These are phyloP conservation scores for Fusarium fracticaudum DNA, from an alignment of 2,329 filamentous ascomycete genomes.

Conservation along the genomic window DNA sequence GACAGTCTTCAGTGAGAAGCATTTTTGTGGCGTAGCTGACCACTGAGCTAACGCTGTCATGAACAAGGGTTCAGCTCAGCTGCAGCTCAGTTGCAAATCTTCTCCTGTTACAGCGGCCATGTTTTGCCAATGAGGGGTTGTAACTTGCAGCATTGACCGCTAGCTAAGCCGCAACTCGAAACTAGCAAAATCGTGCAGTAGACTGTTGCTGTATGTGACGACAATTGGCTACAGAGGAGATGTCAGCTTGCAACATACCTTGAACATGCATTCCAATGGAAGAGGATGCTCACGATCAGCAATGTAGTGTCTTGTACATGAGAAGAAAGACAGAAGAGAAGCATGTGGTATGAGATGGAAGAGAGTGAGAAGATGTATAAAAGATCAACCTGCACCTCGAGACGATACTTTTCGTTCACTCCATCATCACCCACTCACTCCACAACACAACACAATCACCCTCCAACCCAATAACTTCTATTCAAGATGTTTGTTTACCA, in stretches of 20 bases:
- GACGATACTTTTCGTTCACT: background rate
- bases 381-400: background rate
- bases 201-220: background rate
- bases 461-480: background rate
- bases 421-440: background rate
- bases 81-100: background rate
- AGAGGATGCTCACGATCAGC: background rate
- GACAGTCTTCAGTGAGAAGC: background rate
- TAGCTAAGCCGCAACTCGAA: background rate
- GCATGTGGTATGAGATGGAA: background rate
- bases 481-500: conserved; percentile 31
- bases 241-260: background rate
- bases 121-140: background rate
- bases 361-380: background rate
- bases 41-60: background rate
- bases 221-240: background rate
- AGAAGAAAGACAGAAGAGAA: background rate
- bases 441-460: background rate
- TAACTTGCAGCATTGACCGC: background rate
- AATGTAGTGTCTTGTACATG: background rate
- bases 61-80: background rate
- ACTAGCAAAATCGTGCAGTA: conserved; percentile 7
- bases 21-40: background rate
- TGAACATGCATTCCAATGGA: background rate
- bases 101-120: background rate